Evolutionary conservation across 2,329 filamentous ascomycete genomes (phyloP).

Genomic region (Cytospora mali): DNA sequence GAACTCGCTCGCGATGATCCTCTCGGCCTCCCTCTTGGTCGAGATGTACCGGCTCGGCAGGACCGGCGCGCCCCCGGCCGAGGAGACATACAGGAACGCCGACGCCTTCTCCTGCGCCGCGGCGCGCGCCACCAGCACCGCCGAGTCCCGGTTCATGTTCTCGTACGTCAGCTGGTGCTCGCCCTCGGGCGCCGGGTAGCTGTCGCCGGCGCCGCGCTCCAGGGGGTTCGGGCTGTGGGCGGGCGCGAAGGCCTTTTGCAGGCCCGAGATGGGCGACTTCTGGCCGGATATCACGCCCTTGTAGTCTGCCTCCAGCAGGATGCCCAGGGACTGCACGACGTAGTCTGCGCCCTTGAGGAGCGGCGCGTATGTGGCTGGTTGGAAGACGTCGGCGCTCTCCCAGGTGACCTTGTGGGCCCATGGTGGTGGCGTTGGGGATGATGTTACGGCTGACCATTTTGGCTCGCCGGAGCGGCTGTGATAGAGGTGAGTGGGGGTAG

Average conservation of each 20-base stretch:
- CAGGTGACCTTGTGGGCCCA: constrained; percentile 86
- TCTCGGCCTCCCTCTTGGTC: constrained; percentile 91
- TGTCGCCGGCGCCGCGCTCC: constrained; percentile 57
- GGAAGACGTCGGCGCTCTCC: constrained; percentile 86
- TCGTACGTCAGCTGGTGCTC: constrained; percentile 90
- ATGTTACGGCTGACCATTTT: constrained; percentile 78
- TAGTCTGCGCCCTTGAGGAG: constrained; percentile 77
- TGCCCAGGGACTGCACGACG: constrained; percentile 94
- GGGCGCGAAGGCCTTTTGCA: constrained; percentile 76
- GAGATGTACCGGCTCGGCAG: constrained; percentile 83
- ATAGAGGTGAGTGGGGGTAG: constrained; percentile 18
- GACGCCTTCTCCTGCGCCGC: constrained; percentile 60
- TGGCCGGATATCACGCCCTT: constrained; percentile 85
- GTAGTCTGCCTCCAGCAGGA: constrained; percentile 96
- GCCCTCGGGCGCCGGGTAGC: constrained; percentile 65
- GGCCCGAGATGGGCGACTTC: constrained; percentile 77
- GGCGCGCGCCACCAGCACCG: constrained; percentile 80
- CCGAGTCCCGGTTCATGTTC: constrained; percentile 92
- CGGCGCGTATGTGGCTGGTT: constrained; percentile 75
- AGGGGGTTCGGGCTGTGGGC: constrained; percentile 67
- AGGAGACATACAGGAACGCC: constrained; percentile 86
- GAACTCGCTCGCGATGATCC: constrained; percentile 70
- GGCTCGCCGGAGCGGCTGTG: constrained; percentile 86
- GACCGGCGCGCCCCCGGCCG: constrained; percentile 81
- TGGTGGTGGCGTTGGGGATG: constrained; percentile 67